Base-by-base conservation (phyloP, 352 stramenopile genomes). In the Phytophthora pluvialis region DNA sequence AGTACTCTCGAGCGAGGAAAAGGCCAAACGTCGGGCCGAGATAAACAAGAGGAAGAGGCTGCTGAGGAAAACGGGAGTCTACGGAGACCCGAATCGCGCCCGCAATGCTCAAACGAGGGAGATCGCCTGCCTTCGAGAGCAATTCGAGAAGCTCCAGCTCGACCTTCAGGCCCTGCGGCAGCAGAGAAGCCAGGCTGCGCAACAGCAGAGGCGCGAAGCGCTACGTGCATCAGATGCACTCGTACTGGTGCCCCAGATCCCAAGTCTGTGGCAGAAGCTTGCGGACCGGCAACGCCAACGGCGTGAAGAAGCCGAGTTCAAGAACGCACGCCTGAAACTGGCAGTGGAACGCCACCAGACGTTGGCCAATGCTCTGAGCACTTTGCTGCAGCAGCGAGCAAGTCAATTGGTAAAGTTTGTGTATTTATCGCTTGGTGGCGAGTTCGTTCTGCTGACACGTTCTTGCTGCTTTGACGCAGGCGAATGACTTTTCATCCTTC, bases 271-370 rank as follows among this genome's bases (percentile, higher is more conserved):
- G 71, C 11, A 73, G 16, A 59, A 64, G 6, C 57, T 79, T n/a
- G 69, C 67, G 15, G 38, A 45, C 3, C 54, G 58, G 21, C 71
- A 79, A 43, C 51, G 32, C 1, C 33, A 55, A 13, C 44, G 54
- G 6, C 52, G 57, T 5, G 33, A 53, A 26, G 44, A 63, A 47
- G 38, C 57, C 7, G 62, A 79, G 38, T 21, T 36, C 7, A 56
- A 54, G 10, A 76, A 79, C 47, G 26, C 28, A 11, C 62, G 53
- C 0, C 50, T 76, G 18, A 76, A 73, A 16, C 49, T 62, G n/a
- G 46, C 73, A 33, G 55, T 86, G 31, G 64, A 83, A 42, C 67
- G 71, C 16, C 77, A 83, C 28, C 65, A 77, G 26, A 65, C 71
- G 16, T 31, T 78, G 9, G 63, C 64, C 8, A 61, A 75, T 16